Percentiles rank a stretch among this genome's conserved stretches.
These are phyloP conservation scores for Phytopythium boreale DNA, from an alignment of 352 stramenopile genomes.

Conservation along the genomic window DNA sequence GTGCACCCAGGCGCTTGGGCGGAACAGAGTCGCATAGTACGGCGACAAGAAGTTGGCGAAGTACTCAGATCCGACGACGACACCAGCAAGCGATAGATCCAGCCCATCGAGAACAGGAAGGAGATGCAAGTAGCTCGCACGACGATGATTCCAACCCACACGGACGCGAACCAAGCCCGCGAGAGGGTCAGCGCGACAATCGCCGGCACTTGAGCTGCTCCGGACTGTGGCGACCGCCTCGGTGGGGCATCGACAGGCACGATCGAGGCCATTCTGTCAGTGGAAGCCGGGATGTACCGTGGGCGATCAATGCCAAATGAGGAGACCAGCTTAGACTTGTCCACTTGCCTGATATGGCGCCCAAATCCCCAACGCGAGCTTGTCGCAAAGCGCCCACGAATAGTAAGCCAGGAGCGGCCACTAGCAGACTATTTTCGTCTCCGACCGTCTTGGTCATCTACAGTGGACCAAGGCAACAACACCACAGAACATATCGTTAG, in stretches of 20 bases:
- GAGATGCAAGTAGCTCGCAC: not conserved
- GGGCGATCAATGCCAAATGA: not conserved
- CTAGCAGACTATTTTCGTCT: too few species aligned
- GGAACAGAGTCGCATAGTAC: not conserved
- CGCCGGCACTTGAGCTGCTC: too few species aligned
- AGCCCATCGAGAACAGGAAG: conserved; percentile 6
- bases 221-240: not conserved
- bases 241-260: not conserved
- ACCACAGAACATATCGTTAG: too few species aligned
- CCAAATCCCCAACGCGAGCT: too few species aligned
- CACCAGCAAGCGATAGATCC: conserved; percentile 11
- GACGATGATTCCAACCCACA: conserved; percentile 4
- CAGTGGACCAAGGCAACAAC: too few species aligned
- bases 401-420: too few species aligned
- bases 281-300: not conserved
- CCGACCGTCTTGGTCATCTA: too few species aligned
- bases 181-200: conserved; percentile 11
- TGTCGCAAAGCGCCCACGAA: too few species aligned
- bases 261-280: not conserved
- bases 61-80: conserved; percentile 10
- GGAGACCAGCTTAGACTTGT: too few species aligned
- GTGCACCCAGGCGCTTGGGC: not conserved
- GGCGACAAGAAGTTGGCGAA: conserved; percentile 10
- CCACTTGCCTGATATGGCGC: too few species aligned
- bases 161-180: not conserved